Conservation (phyloP, 163 green algal species). For the Smithsoniella earleae region DNA sequence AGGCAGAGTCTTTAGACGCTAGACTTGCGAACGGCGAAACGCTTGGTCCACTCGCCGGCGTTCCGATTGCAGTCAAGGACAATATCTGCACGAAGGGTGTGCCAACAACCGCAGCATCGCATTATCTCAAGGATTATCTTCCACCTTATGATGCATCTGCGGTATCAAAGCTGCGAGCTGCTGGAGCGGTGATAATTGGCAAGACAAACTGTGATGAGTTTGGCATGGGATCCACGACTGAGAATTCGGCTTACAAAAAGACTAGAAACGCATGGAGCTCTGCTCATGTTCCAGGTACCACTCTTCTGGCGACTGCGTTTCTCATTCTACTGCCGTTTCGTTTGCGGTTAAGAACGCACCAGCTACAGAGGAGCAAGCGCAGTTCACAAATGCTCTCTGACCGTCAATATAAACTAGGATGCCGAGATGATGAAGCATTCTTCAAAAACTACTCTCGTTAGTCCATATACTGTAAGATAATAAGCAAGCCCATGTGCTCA, state of each 20-base stretch:
- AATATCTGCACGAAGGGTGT: slow-evolving; percentile 83
- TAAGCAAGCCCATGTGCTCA: too few relatives aligned
- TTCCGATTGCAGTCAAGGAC: slow-evolving; percentile 87
- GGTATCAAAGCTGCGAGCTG: slow-evolving; percentile 53
- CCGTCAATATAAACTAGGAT: too few relatives aligned
- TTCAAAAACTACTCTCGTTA: too few relatives aligned
- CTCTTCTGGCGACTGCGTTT: too few relatives aligned
- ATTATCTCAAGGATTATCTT: slow-evolving; percentile 57
- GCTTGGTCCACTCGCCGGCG: slow-evolving; percentile 58
- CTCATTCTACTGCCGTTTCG: slow-evolving; percentile 27
- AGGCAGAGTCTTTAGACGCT: slow-evolving; percentile 59
- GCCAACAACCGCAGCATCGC: slow-evolving; percentile 74
- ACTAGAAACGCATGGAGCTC: slow-evolving; percentile 23
- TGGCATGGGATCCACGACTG: slow-evolving; percentile 90
- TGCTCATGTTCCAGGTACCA: slow-evolving; percentile 29
- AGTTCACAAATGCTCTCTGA: too few relatives aligned
- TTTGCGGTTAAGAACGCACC: slow-evolving; percentile 11
- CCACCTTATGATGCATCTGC: slow-evolving; percentile 79
- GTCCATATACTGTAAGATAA: too few relatives aligned
- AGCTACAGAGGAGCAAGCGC: too few relatives aligned
- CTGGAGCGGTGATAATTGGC: slow-evolving; percentile 79
- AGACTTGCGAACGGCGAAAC: slow-evolving; percentile 37
- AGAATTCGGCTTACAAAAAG: slow-evolving; percentile 70
- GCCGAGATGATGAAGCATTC: too few relatives aligned
- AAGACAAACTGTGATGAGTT: slow-evolving; percentile 99